phyloP scores from a whole-genome alignment of 1,284 basidiomycete genomes.

The Baeospora myosura region DNA sequence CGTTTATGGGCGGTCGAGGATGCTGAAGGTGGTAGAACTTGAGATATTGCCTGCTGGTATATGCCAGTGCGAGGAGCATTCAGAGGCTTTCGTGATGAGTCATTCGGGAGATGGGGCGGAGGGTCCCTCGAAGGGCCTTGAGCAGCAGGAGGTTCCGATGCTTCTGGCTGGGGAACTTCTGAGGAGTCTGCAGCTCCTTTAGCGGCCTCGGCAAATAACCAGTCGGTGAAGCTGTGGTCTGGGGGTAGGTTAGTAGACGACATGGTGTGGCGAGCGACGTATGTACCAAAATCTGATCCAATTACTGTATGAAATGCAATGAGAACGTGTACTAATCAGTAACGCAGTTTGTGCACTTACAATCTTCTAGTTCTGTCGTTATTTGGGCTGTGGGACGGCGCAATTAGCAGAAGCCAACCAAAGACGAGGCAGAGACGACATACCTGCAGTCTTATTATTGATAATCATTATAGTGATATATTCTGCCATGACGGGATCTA shows the following conservation, averaged over 20 bases:
- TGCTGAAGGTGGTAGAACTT: conserved; percentile 47
- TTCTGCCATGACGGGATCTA: conserved; percentile 85
- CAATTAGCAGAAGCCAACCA: conserved; percentile 12
- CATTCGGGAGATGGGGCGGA: conserved; percentile 27
- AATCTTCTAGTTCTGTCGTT: conserved; percentile 71
- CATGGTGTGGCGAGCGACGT: conserved; percentile 3
- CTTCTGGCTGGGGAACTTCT: conserved; percentile 30
- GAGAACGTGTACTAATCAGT: conserved; percentile 13
- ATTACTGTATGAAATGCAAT: conserved; percentile 46
- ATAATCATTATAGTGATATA: conserved; percentile 90
- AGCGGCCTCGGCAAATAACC: conserved; percentile 74
- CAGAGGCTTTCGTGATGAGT: conserved; percentile 35
- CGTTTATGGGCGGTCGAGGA: conserved; percentile 57
- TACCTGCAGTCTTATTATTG: conserved; percentile 79
- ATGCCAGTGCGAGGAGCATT: conserved; percentile 42
- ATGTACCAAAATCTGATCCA: conserved; percentile 68
- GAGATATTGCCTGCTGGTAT: conserved; percentile 65
- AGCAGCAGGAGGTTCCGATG: conserved; percentile 27
- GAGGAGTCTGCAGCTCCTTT: conserved; percentile 51
- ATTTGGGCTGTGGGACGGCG: conserved; percentile 58
- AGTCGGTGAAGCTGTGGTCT: conserved; percentile 77
- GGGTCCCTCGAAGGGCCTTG: conserved; percentile 22
- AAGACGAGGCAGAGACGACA: conserved; percentile 18
- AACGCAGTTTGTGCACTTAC: conserved; percentile 39
- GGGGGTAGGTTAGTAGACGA: conserved; percentile 16